Conservation (phyloP, 164 flowering plant species). For the Buxus sempervirens region DNA sequence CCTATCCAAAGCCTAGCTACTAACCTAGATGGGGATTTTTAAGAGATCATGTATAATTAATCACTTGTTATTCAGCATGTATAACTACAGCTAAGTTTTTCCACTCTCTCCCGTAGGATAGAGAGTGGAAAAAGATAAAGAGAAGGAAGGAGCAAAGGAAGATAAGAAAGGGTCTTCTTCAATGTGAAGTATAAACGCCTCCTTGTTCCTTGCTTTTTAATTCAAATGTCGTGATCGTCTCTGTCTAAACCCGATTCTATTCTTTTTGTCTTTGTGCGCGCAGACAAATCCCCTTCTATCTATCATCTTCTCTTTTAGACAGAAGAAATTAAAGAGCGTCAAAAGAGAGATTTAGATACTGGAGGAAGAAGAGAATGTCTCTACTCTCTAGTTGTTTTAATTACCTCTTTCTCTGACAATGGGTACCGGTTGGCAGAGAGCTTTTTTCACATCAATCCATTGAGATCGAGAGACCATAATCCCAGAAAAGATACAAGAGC, state of each 20-base stretch:
- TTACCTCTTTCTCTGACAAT: slow-evolving; percentile 33
- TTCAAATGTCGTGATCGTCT: slow-evolving; percentile 4
- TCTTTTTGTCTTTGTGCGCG: slow-evolving; percentile 37
- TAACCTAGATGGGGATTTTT: too few species aligned
- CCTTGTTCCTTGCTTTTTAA: slow-evolving; percentile 18
- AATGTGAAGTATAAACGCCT: neutral
- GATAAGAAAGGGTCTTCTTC: neutral
- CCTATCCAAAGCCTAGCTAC: too few species aligned
- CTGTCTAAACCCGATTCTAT: slow-evolving; percentile 14
- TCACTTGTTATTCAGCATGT: too few species aligned
- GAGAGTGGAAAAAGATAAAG: neutral
- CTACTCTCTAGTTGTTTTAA: neutral
- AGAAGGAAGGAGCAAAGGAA: neutral
- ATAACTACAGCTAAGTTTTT: too few species aligned
- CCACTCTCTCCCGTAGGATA: too few species aligned
- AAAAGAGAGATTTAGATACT: neutral
- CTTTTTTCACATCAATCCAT: slow-evolving; percentile 75
- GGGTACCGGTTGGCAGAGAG: slow-evolving; percentile 95
- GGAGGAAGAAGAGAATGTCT: neutral
- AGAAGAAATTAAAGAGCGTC: too few species aligned
- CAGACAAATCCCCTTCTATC: slow-evolving; percentile 1
- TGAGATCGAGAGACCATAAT: slow-evolving; percentile 35
- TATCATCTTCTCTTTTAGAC: too few species aligned
- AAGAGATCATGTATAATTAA: too few species aligned
- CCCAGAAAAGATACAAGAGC: slow-evolving; percentile 19